Evolutionary conservation across 352 stramenopile species (phyloP), one percentile per base, ranked within the genome.

Genomic region (Globisporangium apiculatum): DNA sequence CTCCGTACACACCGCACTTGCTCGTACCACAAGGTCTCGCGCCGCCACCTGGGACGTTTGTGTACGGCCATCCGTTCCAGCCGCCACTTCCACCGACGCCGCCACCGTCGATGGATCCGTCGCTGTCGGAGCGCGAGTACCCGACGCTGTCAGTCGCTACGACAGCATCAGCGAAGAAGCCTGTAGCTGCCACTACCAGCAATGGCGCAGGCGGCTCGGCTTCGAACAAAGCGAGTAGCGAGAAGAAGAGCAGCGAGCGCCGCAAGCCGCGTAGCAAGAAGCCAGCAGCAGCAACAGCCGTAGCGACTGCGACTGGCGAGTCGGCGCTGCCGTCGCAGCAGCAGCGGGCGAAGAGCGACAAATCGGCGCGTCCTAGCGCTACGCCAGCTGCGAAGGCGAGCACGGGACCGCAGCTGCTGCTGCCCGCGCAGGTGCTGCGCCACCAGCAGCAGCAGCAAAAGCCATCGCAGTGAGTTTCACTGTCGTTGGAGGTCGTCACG

Each of bases 351-450:
- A 76, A 81, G 54, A 53, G 65, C 38, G 58, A 49, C 9, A 52
- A 57, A 5, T 37, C 51, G 1, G 4, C 50, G 35, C 4, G 48
- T 7, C 10, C 37, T 2, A 17, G 38, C 15, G 24, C 10, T 2
- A 73, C 68, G 52, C 36, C 69, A 0, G 60, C 66, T 24, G 18
- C 18, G 48, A 49, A 49, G 7, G 4, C 45, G 47, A 59, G 38
- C 18, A 1, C 18, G 18, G 59, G 52, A 36, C 55, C 58, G 7
- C 61, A 72, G 17, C 55, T 85, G 14, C 58, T 85, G 35, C 64
- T 85, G 18, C 75, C 75, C n/a, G 66, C 75, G 35, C 75, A 85
- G 64, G 47, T 85, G 14, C 58, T 85, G 66, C 67, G 71, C 10
- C 70, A 83, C 18, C 69, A 81, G 35, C 72, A 83, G 51, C 68